Conservation (phyloP, 2,329 filamentous ascomycete species). For the Rhynchosporium graminicola region DNA sequence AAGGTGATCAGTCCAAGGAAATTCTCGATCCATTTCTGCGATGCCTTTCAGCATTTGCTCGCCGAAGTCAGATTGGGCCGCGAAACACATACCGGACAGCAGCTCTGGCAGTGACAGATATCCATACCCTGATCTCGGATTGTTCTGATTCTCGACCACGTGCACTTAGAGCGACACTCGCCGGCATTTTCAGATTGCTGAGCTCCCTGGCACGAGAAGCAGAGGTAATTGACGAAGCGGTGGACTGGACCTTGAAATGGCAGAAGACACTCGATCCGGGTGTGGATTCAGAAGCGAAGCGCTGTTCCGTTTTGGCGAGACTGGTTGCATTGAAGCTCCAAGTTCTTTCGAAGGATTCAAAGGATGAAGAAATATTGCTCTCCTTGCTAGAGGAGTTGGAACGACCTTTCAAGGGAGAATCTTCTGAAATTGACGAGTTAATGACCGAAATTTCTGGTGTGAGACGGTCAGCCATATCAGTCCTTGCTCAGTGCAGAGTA, state of each 20-base stretch:
- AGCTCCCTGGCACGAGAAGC: constrained; percentile 51
- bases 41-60: constrained; percentile 61
- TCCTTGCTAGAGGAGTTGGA: constrained; percentile 57
- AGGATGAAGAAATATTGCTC: constrained; percentile 47
- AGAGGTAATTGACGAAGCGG: constrained; percentile 51
- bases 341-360: constrained; percentile 42
- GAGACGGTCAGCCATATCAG: constrained; percentile 54
- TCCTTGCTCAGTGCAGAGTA: constrained; percentile 43
- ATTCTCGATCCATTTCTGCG: constrained; percentile 64
- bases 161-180: constrained; percentile 24
- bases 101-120: constrained; percentile 25
- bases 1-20: constrained; percentile 62
- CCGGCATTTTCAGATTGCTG: constrained; percentile 50
- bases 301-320: constrained; percentile 55
- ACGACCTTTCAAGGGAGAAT: constrained; percentile 59
- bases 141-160: constrained; percentile 26
- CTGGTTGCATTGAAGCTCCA: constrained; percentile 57
- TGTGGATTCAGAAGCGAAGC: constrained; percentile 36
- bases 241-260: constrained; percentile 55
- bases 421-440: constrained; percentile 61
- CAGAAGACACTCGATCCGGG: constrained; percentile 29
- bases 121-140: constrained; percentile 30
- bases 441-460: constrained; percentile 56
- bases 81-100: constrained; percentile 32
- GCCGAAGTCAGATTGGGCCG: constrained; percentile 45